A percentile compares a stretch with the other conserved stretches of the same genome.
These are phyloP conservation scores for Biancaea sappan DNA, from an alignment of 306 rosid species.

Conservation along the genomic window DNA sequence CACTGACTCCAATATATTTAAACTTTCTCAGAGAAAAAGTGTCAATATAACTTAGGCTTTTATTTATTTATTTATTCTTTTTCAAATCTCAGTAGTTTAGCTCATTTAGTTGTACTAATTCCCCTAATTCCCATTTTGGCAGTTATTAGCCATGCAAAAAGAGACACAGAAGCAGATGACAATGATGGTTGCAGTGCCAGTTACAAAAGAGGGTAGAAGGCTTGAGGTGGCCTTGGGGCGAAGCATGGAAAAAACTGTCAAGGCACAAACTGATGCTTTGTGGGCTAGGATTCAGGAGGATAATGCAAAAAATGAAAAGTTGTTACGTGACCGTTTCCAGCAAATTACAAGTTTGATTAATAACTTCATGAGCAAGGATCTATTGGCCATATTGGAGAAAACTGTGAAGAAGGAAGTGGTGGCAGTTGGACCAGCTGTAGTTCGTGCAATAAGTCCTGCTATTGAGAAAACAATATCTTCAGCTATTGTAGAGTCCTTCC, in stretches of 20 bases:
- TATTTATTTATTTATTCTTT: no score
- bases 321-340: conserved; percentile 66
- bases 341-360: conserved; percentile 56
- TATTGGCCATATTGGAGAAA: conserved; percentile 76
- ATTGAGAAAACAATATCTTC: conserved; percentile 86
- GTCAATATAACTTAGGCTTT: background rate
- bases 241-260: conserved; percentile 78
- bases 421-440: conserved; percentile 75
- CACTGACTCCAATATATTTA: background rate
- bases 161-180: conserved; percentile 93
- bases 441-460: conserved; percentile 73
- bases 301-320: conserved; percentile 78
- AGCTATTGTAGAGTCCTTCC: conserved; percentile 78
- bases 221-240: conserved; percentile 81
- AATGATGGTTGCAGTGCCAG: conserved; percentile 68
- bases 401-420: conserved; percentile 88
- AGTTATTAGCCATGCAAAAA: conserved; percentile 78
- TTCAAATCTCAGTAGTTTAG: conserved; percentile 26
- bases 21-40: background rate
- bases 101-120: conserved; percentile 13
- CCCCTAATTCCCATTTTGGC: conserved; percentile 37
- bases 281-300: conserved; percentile 96
- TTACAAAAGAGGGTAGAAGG: conserved; percentile 90
- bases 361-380: conserved; percentile 78
- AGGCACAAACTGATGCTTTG: conserved; percentile 75